Conservation (phyloP, 2,329 filamentous ascomycete genomes). For the Colletotrichum sp. region DNA sequence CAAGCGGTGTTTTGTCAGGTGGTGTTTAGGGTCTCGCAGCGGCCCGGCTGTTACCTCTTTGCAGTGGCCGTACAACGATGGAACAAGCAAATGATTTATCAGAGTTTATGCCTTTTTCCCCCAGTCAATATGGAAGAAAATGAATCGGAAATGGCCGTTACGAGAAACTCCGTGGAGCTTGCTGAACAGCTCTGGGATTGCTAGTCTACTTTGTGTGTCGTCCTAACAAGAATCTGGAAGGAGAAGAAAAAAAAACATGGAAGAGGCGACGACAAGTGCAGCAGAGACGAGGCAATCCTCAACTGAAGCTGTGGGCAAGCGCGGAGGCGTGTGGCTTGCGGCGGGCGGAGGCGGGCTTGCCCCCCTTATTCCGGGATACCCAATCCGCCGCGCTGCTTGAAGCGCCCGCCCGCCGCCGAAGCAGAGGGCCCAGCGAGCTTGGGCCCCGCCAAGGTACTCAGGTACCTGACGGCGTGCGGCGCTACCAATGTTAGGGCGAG, state of each 20-base stretch:
- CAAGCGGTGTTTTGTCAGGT: background rate
- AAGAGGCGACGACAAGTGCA: background rate
- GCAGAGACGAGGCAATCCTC: background rate
- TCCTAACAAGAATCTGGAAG: background rate
- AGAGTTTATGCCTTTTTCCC: background rate
- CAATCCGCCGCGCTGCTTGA: background rate
- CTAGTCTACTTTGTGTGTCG: background rate
- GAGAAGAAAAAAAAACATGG: background rate
- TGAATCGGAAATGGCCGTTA: slow-evolving; percentile 14
- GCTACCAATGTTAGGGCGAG: background rate
- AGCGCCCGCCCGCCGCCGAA: background rate
- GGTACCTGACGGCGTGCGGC: background rate
- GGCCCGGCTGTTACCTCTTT: background rate
- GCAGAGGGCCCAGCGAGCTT: background rate
- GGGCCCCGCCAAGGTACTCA: slow-evolving; percentile 11
- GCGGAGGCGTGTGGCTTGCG: background rate
- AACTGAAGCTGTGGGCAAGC: background rate
- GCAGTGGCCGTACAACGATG: background rate
- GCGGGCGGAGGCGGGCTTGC: slow-evolving; percentile 1
- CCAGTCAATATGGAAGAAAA: background rate
- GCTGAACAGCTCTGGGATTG: background rate
- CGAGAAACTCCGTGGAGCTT: background rate
- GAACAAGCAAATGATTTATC: background rate
- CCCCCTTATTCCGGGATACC: background rate
- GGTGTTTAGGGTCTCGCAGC: background rate